A percentile compares a stretch with the other conserved stretches of the same genome.
Conservation (phyloP, 192 early-diverging fungal species). For the Obelidium mucronatum region DNA sequence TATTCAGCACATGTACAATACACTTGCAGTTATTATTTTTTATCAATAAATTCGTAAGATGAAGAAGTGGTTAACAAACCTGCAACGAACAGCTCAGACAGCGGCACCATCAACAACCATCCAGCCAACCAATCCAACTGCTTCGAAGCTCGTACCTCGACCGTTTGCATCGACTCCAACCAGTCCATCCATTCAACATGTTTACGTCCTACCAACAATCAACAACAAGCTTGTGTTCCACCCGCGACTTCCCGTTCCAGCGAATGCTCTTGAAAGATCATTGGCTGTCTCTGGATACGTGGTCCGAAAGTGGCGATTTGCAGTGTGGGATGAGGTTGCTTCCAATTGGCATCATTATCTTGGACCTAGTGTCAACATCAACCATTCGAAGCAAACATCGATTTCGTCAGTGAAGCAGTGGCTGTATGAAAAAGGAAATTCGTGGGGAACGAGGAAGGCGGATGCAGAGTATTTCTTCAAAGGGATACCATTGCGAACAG, state of each 20-base stretch:
- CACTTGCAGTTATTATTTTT: too few relatives aligned
- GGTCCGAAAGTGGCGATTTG: neutral
- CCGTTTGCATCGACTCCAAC: conserved; percentile 22
- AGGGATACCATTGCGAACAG: conserved; percentile 43
- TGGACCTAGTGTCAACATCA: neutral
- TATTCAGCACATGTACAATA: too few relatives aligned
- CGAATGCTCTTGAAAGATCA: neutral
- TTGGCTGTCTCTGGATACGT: conserved; percentile 9
- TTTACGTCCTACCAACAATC: conserved; percentile 53
- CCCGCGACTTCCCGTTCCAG: conserved; percentile 19
- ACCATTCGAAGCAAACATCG: neutral
- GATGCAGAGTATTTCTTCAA: conserved; percentile 61
- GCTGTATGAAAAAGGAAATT: conserved; percentile 40
- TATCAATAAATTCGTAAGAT: too few relatives aligned
- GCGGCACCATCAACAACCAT: neutral
- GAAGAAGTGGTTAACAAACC: too few relatives aligned
- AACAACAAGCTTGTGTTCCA: conserved; percentile 37
- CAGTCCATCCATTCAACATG: conserved; percentile 31
- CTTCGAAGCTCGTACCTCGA: neutral
- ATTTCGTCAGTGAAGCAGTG: neutral
- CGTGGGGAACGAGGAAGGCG: conserved; percentile 45
- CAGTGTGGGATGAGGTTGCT: conserved; percentile 15
- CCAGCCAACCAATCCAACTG: neutral
- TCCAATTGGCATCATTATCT: conserved; percentile 5
- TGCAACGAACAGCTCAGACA: too few relatives aligned